phyloP scores from a whole-genome alignment of 1,284 basidiomycete species.

The Pisolithus thermaeus region DNA sequence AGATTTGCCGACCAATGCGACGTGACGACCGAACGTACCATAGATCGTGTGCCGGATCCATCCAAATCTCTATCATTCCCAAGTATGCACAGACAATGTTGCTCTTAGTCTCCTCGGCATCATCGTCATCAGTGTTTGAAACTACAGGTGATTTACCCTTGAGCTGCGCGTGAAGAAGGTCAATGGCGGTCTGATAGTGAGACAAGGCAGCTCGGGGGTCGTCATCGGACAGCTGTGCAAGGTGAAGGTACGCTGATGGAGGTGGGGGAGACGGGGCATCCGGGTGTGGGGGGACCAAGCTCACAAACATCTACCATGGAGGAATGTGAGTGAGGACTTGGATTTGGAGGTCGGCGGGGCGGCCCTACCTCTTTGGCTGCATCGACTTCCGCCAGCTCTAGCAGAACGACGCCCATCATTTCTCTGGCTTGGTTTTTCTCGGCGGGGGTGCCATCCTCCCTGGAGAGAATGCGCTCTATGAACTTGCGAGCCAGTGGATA shows the following conservation, averaged over 20 bases:
- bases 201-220: conserved; percentile 74
- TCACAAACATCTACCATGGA: conserved; percentile 52
- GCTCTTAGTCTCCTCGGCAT: conserved; percentile 60
- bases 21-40: conserved; percentile 51
- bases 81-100: conserved; percentile 83
- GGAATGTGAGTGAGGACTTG: conserved; percentile 1
- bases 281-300: conserved; percentile 55
- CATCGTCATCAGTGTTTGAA: conserved; percentile 30
- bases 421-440: conserved; percentile 71
- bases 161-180: conserved; percentile 65
- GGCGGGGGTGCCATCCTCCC: conserved; percentile 43
- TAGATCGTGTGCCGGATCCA: conserved; percentile 83
- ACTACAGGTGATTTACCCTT: conserved; percentile 53
- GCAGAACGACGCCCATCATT: conserved; percentile 69
- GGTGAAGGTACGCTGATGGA: conserved; percentile 82
- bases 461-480: conserved; percentile 61
- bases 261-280: conserved; percentile 58
- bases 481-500: conserved; percentile 79
- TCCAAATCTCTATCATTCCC: conserved; percentile 94
- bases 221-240: conserved; percentile 79
- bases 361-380: conserved; percentile 63
- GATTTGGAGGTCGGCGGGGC: not conserved
- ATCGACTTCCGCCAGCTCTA: conserved; percentile 75
- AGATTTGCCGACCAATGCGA: not conserved
- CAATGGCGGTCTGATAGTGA: conserved; percentile 79